These are phyloP conservation scores for Meripilus lineatus DNA, from an alignment of 1,284 basidiomycete species.

Conservation along the genomic window DNA sequence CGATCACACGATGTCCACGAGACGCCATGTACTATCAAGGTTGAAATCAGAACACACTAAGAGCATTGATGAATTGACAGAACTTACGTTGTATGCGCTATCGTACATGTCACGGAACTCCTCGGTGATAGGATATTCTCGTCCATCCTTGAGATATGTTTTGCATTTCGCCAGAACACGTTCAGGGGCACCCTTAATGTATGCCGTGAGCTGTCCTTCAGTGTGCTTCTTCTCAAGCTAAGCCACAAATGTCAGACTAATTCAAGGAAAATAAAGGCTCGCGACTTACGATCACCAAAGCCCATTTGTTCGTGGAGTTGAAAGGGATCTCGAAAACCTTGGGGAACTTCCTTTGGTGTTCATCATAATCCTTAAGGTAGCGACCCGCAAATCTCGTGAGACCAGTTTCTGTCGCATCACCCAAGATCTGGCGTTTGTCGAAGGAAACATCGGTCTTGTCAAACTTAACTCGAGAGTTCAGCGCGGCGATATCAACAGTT, in stretches of 20 bases:
- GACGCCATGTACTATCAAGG: conserved; percentile 61
- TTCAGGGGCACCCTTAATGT: conserved; percentile 67
- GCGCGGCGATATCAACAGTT: conserved; percentile 55
- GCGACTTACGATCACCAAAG: conserved; percentile 53
- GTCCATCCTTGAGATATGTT: conserved; percentile 51
- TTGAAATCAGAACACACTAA: conserved; percentile 5
- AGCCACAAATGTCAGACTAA: background rate
- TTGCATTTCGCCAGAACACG: conserved; percentile 60
- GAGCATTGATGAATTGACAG: background rate
- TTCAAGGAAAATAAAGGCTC: background rate
- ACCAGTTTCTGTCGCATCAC: conserved; percentile 68
- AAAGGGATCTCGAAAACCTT: conserved; percentile 70
- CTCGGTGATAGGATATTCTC: conserved; percentile 44
- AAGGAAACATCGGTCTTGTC: conserved; percentile 60
- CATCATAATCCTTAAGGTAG: conserved; percentile 48
- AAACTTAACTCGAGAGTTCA: conserved; percentile 68
- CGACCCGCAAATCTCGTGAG: conserved; percentile 61
- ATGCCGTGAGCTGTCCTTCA: conserved; percentile 43
- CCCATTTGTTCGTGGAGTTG: conserved; percentile 72
- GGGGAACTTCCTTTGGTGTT: conserved; percentile 41
- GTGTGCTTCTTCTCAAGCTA: conserved; percentile 52
- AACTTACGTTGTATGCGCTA: conserved; percentile 52
- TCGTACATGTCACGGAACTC: conserved; percentile 52
- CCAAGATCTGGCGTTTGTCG: conserved; percentile 56
- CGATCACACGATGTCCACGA: conserved; percentile 65